Conservation (phyloP, 2,329 filamentous ascomycete genomes). For the Aspergillus jensenii region DNA sequence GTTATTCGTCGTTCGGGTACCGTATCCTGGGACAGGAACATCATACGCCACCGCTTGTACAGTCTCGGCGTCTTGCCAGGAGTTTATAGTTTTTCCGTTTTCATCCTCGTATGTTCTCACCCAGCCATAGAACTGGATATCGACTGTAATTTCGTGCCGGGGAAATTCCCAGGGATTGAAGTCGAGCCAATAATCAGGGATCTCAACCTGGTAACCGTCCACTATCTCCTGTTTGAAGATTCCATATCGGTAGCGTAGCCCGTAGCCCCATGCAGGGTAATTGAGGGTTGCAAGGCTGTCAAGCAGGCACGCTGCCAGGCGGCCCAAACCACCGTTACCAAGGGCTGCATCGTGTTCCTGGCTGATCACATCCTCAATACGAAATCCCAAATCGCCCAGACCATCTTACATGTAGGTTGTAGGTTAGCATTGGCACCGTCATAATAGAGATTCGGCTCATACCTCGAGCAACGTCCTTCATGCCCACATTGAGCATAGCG, state of each 20-base stretch:
- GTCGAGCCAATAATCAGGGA: conserved; percentile 98
- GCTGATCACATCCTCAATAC: conserved; percentile 89
- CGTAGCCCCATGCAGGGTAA: conserved; percentile 96
- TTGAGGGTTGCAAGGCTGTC: conserved; percentile 94
- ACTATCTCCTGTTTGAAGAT: conserved; percentile 99
- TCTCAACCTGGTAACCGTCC: conserved; percentile 95
- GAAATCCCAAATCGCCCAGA: conserved; percentile 85
- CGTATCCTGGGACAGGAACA: conserved; percentile 86
- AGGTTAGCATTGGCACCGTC: conserved; percentile 17
- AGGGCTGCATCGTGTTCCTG: conserved; percentile 96
- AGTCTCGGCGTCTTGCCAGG: conserved; percentile 91
- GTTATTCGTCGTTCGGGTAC: conserved; percentile 91
- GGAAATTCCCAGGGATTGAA: conserved; percentile 99
- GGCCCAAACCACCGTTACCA: conserved; percentile 92
- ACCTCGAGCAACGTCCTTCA: conserved; percentile 83
- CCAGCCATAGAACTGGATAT: conserved; percentile 93
- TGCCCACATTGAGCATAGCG: conserved; percentile 92
- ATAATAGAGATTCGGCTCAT: conserved; percentile 15
- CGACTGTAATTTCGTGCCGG: conserved; percentile 89
- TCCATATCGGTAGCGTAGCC: conserved; percentile 89
- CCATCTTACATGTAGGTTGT: conserved; percentile 59
- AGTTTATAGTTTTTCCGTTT: conserved; percentile 69
- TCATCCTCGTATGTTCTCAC: conserved; percentile 74
- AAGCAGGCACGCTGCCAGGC: conserved; percentile 93
- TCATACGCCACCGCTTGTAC: conserved; percentile 93